phyloP scores from a whole-genome alignment of 2,329 filamentous ascomycete genomes.

The Cryphonectria nitschkei region DNA sequence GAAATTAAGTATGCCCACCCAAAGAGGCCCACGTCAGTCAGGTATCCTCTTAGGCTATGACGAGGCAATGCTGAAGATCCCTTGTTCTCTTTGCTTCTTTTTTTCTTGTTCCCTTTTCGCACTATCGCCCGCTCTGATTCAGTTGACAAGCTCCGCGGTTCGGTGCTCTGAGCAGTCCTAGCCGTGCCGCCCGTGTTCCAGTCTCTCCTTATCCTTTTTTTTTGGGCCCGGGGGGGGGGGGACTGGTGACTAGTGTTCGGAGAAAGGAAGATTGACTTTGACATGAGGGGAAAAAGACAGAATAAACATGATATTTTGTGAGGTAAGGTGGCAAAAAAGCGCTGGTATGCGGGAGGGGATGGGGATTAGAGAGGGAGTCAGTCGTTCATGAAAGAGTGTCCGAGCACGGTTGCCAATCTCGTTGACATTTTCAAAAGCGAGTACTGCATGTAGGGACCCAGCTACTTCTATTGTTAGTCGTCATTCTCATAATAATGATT shows the following conservation, averaged over 20 bases:
- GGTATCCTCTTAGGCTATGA: not conserved
- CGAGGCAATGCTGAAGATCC: not conserved
- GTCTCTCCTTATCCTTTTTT: not conserved
- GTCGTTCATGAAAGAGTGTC: no score
- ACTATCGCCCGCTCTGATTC: not conserved
- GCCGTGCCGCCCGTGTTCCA: no score
- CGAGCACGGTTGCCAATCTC: no score
- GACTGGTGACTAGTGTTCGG: not conserved
- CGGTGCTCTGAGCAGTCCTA: not conserved
- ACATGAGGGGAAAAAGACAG: not conserved
- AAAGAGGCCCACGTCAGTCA: not conserved
- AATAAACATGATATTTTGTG: not conserved
- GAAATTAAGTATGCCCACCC: not conserved
- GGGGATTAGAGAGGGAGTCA: no score
- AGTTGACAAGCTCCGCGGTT: not conserved
- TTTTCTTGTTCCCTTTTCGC: not conserved
- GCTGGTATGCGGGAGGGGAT: not conserved
- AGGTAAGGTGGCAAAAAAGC: not conserved
- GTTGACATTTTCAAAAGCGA: no score
- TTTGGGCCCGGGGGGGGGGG: no score
- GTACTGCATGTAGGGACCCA: no score
- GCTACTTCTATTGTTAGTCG: no score
- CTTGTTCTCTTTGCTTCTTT: no score
- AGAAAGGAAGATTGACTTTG: not conserved
- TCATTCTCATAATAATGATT: no score